Conservation (phyloP, 2,329 filamentous ascomycete species). For the Cordyceps pruinosa region DNA sequence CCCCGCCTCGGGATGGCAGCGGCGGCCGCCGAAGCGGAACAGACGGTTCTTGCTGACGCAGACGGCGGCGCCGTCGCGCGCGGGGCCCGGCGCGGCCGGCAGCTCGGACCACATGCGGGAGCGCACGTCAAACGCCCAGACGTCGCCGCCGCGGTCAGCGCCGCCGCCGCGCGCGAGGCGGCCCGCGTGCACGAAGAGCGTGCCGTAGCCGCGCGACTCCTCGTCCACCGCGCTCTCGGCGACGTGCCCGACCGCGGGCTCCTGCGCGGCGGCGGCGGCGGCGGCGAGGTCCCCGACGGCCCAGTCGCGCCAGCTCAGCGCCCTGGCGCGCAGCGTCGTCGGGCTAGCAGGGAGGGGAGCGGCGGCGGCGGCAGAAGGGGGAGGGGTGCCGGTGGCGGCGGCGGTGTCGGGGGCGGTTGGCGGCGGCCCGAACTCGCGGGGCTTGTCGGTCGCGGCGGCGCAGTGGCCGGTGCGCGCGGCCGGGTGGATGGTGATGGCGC, state of each 20-base stretch:
- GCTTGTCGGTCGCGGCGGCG: conserved; percentile 50
- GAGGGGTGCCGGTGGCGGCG: background rate
- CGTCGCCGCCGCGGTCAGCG: conserved; percentile 52
- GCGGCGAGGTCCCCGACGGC: conserved; percentile 47
- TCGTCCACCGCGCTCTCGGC: conserved; percentile 53
- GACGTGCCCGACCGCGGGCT: conserved; percentile 48
- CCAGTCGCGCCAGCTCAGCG: conserved; percentile 48
- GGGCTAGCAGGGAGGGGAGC: background rate
- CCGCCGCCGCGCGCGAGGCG: conserved; percentile 51
- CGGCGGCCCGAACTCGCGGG: conserved; percentile 38
- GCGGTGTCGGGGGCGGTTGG: background rate
- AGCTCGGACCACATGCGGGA: conserved; percentile 60
- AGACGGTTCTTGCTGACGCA: conserved; percentile 56
- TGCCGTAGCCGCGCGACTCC: conserved; percentile 56
- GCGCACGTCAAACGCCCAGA: conserved; percentile 71
- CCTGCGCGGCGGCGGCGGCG: conserved; percentile 53
- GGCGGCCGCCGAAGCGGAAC: conserved; percentile 74
- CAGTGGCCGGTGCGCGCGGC: conserved; percentile 65
- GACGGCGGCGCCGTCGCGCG: conserved; percentile 61
- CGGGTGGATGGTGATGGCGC: conserved; percentile 40
- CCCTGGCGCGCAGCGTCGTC: conserved; percentile 6
- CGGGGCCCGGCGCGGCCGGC: conserved; percentile 57
- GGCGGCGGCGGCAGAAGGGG: background rate
- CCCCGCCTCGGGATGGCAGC: too few species aligned
- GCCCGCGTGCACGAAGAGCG: conserved; percentile 71